Evolutionary conservation across 139 green algal species (phyloP), one percentile per base, ranked within the genome.

Genomic region (Tetradesmus obliquus): DNA sequence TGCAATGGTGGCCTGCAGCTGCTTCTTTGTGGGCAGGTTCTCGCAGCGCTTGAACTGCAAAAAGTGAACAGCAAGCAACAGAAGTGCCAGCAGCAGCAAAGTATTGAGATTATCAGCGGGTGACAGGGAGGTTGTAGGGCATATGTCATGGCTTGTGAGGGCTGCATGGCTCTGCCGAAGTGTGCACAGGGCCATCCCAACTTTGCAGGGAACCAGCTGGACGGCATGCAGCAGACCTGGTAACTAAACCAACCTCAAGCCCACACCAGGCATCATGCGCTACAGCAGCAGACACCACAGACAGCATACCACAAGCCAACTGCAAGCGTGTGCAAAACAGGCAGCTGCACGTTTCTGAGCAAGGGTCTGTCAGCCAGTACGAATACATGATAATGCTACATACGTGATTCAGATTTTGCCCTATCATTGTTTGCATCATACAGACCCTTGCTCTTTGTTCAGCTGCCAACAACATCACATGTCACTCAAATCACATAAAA

Each of bases 21-120:
- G 93, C 91, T 92, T 76, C 96, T 98, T 99, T 84, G 96, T 99
- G 72, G 97, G 97, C 88, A 99, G 89, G 86, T 97, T 97, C 94
- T 99, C 95, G 91, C 97, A 96, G 79, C 93, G 93, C 92, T 97
- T 96, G 72, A 99, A 92, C 95, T 96, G 92, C 90, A 74, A 1
- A 90, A 10, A 55, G 9, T n/a, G 8, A 24, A 71, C 17, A 5
- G 58, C 15, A 66, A 24, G 57, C 5, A 2, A 51, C 1, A 76
- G 51, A 71, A 90, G 20, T 51, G 12, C 93, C 54, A 90, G 10
- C 7, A 93, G 87, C 24, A 76, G 32, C 53, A 95, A 55, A 22
- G 82, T 71, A 89, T 94, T 89, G 88, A 20, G 62, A 13, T 72
- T 12, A 72, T 0, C 62, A 72, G 62, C 10, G 13, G 62, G 62